These are phyloP conservation scores for Ceratocystis ficicola DNA, from an alignment of 2,329 filamentous ascomycete species.

Conservation along the genomic window DNA sequence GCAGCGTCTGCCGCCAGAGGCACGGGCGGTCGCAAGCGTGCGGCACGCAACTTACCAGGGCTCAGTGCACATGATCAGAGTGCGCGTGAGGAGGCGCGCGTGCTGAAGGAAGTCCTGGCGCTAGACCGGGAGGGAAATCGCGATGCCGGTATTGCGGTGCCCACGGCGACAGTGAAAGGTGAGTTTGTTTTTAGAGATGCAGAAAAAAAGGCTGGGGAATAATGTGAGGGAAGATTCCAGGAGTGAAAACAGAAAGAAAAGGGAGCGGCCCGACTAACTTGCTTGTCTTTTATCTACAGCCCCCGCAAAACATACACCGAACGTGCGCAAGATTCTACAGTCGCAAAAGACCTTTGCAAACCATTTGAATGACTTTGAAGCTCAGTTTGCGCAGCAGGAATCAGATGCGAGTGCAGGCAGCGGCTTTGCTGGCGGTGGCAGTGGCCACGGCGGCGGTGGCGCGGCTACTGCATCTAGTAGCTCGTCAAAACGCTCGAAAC, in stretches of 20 bases:
- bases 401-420: conserved; percentile 2
- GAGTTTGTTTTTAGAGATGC: conserved; percentile 22
- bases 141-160: conserved; percentile 60
- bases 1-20: conserved; percentile 35
- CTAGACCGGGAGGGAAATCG: conserved; percentile 69
- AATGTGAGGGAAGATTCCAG: neutral
- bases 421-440: neutral
- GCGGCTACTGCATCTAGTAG: neutral
- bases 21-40: conserved; percentile 55
- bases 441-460: neutral
- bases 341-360: conserved; percentile 76
- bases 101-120: conserved; percentile 68
- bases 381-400: conserved; percentile 40
- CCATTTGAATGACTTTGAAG: conserved; percentile 68
- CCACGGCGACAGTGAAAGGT: conserved; percentile 38
- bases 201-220: neutral
- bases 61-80: conserved; percentile 52
- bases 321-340: conserved; percentile 63
- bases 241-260: neutral
- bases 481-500: conserved; percentile 17
- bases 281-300: neutral
- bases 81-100: conserved; percentile 70
- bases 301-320: conserved; percentile 47
- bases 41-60: conserved; percentile 45
- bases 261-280: neutral